Percentiles rank a stretch among this genome's conserved stretches.
Conservation (phyloP, 2,329 filamentous ascomycete species). For the Neonectria faginata region DNA sequence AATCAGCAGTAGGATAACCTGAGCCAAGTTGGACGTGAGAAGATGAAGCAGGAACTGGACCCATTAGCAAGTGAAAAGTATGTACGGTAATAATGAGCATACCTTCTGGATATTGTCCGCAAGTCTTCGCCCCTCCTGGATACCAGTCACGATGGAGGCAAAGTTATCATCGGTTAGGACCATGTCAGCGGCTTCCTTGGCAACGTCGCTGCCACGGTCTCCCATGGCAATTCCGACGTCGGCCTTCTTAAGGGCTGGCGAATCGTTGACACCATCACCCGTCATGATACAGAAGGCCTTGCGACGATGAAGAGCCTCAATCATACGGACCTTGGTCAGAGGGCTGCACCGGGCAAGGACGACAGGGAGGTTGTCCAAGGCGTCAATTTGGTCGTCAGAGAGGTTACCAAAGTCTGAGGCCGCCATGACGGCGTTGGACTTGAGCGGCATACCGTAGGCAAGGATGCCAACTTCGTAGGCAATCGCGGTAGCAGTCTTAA, state of each 20-base stretch:
- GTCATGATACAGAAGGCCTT: constrained; percentile 79
- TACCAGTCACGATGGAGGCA: constrained; percentile 79
- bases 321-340: constrained; percentile 79
- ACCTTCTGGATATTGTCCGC: constrained; percentile 83
- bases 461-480: constrained; percentile 74
- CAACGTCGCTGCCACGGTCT: constrained; percentile 76
- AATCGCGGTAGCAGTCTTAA: constrained; percentile 75
- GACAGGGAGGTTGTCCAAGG: constrained; percentile 69
- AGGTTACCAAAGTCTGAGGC: constrained; percentile 73
- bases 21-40: constrained; percentile 76
- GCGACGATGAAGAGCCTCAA: constrained; percentile 77
- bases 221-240: constrained; percentile 84
- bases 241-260: constrained; percentile 76
- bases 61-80: constrained; percentile 30
- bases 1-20: constrained; percentile 76
- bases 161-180: constrained; percentile 91
- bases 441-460: constrained; percentile 50
- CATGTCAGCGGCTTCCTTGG: constrained; percentile 87
- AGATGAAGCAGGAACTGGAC: constrained; percentile 71
- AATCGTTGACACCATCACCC: constrained; percentile 81
- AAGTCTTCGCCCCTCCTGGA: constrained; percentile 76
- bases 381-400: constrained; percentile 71
- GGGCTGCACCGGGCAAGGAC: constrained; percentile 78
- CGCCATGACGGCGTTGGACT: constrained; percentile 66
- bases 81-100: neutral